Conservation (phyloP, 257 asterid species). For the Nicotiana attenuata region DNA sequence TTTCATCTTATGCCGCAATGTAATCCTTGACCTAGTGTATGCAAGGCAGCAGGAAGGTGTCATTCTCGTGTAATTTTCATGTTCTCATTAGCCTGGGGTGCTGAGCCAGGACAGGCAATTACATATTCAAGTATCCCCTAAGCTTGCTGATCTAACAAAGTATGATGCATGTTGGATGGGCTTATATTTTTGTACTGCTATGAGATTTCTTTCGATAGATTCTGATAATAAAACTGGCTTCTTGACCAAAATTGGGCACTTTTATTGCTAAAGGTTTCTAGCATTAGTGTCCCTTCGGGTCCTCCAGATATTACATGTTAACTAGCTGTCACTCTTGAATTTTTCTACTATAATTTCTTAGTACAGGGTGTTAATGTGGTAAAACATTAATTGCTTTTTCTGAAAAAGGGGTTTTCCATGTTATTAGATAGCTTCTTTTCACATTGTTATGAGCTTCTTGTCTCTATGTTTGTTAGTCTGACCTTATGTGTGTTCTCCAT, state of each 20-base stretch:
- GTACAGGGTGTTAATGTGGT: background rate
- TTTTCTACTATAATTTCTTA: background rate
- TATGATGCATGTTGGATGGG: background rate
- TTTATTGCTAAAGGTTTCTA: background rate
- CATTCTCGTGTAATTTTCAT: constrained; percentile 15
- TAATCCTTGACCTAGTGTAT: constrained; percentile 11
- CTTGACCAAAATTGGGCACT: background rate
- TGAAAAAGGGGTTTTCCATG: background rate
- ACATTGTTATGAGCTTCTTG: background rate
- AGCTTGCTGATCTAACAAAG: background rate
- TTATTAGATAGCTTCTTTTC: background rate
- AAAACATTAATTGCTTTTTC: background rate
- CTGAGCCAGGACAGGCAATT: constrained; percentile 20
- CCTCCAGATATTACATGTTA: background rate
- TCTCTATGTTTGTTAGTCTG: constrained; percentile 2
- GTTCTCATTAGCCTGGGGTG: constrained; percentile 16
- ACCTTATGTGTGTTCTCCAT: constrained; percentile 15
- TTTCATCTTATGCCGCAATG: constrained; percentile 9
- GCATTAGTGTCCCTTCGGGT: background rate
- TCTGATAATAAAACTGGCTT: background rate
- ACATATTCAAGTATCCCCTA: background rate
- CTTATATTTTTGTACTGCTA: background rate
- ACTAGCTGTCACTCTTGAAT: background rate
- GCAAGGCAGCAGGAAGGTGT: constrained; percentile 7
- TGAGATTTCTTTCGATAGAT: background rate